These are phyloP conservation scores for Suillus bovinus DNA, from an alignment of 768 basidiomycete species.

Conservation along the genomic window DNA sequence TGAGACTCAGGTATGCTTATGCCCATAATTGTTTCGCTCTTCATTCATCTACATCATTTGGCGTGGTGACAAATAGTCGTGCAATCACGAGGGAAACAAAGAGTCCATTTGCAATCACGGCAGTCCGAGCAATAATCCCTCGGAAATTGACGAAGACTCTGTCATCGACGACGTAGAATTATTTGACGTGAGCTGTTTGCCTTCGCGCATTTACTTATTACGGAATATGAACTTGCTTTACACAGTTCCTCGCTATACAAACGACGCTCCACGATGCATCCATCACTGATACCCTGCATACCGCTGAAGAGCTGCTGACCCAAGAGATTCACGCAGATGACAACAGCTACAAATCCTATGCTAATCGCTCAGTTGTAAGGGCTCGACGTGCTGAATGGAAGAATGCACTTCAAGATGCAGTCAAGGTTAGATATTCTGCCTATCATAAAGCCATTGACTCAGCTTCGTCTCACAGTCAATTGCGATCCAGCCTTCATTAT, in stretches of 20 bases:
- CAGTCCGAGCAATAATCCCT: neutral
- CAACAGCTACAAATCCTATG: neutral
- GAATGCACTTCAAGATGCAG: neutral
- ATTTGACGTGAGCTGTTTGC: neutral
- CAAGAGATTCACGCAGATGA: neutral
- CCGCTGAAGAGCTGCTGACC: neutral
- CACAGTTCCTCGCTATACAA: neutral
- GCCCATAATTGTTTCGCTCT: too few relatives aligned
- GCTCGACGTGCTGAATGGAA: neutral
- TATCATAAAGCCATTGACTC: neutral
- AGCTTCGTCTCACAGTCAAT: neutral
- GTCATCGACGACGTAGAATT: neutral
- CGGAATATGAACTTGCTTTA: neutral
- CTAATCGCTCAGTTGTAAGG: neutral
- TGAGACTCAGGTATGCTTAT: neutral
- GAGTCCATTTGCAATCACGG: neutral
- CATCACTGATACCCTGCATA: neutral
- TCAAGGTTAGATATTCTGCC: neutral
- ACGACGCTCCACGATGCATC: neutral
- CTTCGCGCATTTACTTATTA: neutral
- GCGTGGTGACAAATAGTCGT: neutral
- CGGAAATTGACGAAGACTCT: neutral
- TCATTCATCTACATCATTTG: neutral
- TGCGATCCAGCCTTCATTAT: neutral
- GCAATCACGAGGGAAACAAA: neutral